These are phyloP conservation scores for Aciculosporium take DNA, from an alignment of 2,329 filamentous ascomycete species.

Conservation along the genomic window DNA sequence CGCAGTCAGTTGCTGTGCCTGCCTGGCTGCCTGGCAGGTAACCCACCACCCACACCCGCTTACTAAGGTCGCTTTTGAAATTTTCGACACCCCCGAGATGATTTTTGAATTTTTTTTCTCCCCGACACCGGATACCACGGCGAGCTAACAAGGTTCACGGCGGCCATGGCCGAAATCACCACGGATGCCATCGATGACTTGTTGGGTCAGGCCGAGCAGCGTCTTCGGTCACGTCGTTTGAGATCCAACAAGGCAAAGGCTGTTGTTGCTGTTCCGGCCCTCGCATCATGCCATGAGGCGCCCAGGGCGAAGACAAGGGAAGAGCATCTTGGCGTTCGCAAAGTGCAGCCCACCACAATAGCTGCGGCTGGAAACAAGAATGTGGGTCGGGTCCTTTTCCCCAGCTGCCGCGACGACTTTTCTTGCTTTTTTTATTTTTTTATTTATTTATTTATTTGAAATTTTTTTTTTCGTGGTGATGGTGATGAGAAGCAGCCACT, in stretches of 20 bases:
- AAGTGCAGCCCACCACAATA: background rate
- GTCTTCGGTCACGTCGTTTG: background rate
- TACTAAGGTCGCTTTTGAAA: too few relatives aligned
- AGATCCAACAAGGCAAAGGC: background rate
- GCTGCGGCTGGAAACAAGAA: background rate
- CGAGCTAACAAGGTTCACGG: background rate
- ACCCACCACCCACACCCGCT: too few relatives aligned
- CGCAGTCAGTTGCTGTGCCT: too few relatives aligned
- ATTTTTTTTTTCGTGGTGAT: slow-evolving; percentile 2
- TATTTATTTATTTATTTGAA: background rate
- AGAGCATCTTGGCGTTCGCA: background rate
- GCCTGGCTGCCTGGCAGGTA: too few relatives aligned
- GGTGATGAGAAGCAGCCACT: slow-evolving; percentile 28
- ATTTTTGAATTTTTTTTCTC: background rate
- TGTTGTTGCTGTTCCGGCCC: background rate
- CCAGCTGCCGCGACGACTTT: too few relatives aligned
- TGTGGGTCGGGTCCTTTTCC: background rate
- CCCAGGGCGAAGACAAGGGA: background rate
- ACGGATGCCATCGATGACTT: background rate
- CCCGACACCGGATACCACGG: too few relatives aligned
- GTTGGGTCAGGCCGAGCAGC: slow-evolving; percentile 1
- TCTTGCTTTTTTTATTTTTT: background rate
- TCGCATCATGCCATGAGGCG: background rate
- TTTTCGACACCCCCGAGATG: background rate
- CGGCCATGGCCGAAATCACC: background rate